Percentiles rank a stretch among this genome's conserved stretches.
Evolutionary conservation across 2,329 filamentous ascomycete species (phyloP).

Genomic region (Orbilia quercus): DNA sequence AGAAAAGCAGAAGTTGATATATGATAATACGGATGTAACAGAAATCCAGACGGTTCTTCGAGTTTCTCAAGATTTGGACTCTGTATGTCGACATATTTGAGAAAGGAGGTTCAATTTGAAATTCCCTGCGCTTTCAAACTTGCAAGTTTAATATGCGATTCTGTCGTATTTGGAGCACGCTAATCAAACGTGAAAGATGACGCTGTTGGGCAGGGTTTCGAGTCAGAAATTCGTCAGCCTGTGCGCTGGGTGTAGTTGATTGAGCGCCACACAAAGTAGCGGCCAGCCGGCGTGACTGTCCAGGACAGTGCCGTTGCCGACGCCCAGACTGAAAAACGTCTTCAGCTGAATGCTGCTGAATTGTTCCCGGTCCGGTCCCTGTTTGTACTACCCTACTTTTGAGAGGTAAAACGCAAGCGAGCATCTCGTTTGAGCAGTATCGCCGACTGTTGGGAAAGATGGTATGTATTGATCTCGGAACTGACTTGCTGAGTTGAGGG

Average conservation of each 20-base stretch:
- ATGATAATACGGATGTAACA: neutral
- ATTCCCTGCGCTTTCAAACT: too few relatives aligned
- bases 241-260: neutral
- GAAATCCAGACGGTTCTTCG: slow-evolving; percentile 9
- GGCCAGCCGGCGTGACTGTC: too few relatives aligned
- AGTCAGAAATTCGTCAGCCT: slow-evolving; percentile 45
- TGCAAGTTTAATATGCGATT: too few relatives aligned
- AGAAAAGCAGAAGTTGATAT: neutral
- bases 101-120: too few relatives aligned
- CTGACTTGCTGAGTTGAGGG: neutral
- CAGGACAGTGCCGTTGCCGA: neutral
- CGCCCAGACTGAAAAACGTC: too few relatives aligned
- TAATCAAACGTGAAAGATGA: slow-evolving; percentile 11
- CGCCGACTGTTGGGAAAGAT: slow-evolving; percentile 36
- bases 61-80: slow-evolving; percentile 5
- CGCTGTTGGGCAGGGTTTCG: slow-evolving; percentile 20
- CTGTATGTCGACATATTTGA: too few relatives aligned
- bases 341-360: slow-evolving; percentile 14
- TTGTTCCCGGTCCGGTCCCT: slow-evolving; percentile 6
- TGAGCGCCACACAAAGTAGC: neutral
- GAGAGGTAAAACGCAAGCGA: slow-evolving; percentile 34
- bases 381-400: slow-evolving; percentile 13
- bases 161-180: too few relatives aligned
- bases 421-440: slow-evolving; percentile 36
- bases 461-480: neutral